Evolutionary conservation across 192 early-diverging fungal species (phyloP).

Genomic region (Rhizophagus sp.): DNA sequence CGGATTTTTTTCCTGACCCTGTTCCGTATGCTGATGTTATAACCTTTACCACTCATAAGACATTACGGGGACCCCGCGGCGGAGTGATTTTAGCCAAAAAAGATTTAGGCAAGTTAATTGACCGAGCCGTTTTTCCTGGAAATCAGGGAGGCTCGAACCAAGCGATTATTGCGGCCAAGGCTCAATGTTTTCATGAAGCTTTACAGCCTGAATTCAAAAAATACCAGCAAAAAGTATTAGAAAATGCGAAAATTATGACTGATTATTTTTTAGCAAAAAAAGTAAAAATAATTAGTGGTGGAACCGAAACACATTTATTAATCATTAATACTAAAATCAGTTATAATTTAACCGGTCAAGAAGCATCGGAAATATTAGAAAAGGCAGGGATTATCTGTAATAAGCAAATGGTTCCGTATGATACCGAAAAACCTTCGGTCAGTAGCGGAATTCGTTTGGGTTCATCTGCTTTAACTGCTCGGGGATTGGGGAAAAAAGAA

Average conservation of each 20-base stretch:
- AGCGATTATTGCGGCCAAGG: background rate
- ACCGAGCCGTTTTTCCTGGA: background rate
- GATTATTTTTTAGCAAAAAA: background rate
- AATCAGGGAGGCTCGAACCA: background rate
- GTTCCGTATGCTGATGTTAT: slow-evolving; percentile 5
- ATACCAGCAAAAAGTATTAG: slow-evolving; percentile 10
- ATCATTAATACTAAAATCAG: background rate
- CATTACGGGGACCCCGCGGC: background rate
- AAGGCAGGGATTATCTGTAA: background rate
- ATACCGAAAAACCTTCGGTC: slow-evolving; percentile 2
- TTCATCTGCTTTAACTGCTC: slow-evolving; percentile 17
- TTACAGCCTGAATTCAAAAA: slow-evolving; percentile 5
- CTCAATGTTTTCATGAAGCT: slow-evolving; percentile 1
- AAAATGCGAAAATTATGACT: background rate
- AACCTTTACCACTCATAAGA: slow-evolving; percentile 12
- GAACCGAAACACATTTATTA: slow-evolving; percentile 9
- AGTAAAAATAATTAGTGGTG: slow-evolving; percentile 11
- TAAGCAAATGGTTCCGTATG: slow-evolving; percentile 9
- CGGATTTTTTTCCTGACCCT: background rate
- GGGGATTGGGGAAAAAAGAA: background rate
- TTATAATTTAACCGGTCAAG: slow-evolving; percentile 13
- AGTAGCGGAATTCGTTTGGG: background rate
- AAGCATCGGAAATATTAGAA: background rate
- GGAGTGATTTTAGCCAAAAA: slow-evolving; percentile 1
- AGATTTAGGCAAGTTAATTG: background rate